Conservation (phyloP, 306 rosid genomes). For the Vachellia pachyceras region DNA sequence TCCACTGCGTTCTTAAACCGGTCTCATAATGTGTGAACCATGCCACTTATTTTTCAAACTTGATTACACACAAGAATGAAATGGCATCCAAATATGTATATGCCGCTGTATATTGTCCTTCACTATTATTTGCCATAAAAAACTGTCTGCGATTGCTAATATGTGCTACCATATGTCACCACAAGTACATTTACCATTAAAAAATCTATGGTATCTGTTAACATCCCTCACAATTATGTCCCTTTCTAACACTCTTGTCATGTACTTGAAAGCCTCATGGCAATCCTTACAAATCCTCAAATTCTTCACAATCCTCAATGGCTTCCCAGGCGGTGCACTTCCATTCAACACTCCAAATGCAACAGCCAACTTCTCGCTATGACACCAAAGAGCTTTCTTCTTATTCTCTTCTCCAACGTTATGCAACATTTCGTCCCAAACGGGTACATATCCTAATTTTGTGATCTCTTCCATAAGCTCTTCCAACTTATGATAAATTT, state of each 20-base stretch:
- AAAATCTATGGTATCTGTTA: constrained; percentile 81
- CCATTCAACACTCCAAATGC: constrained; percentile 81
- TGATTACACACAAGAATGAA: neutral
- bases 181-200: constrained; percentile 72
- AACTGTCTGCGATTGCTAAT: neutral
- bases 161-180: constrained; percentile 69
- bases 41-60: neutral
- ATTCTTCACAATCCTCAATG: constrained; percentile 82
- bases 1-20: too few relatives aligned
- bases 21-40: neutral
- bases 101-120: neutral
- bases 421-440: constrained; percentile 73
- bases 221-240: constrained; percentile 85
- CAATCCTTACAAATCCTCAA: constrained; percentile 90
- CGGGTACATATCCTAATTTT: constrained; percentile 73
- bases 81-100: neutral
- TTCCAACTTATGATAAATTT: constrained; percentile 61
- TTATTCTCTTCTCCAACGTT: constrained; percentile 70
- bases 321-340: constrained; percentile 65
- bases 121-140: neutral
- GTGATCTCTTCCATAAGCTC: constrained; percentile 69
- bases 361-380: constrained; percentile 85
- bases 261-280: constrained; percentile 74
- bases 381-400: constrained; percentile 79
- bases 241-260: constrained; percentile 66